phyloP scores from a whole-genome alignment of 805 yeast genomes.

The Spathaspora arborariae region DNA sequence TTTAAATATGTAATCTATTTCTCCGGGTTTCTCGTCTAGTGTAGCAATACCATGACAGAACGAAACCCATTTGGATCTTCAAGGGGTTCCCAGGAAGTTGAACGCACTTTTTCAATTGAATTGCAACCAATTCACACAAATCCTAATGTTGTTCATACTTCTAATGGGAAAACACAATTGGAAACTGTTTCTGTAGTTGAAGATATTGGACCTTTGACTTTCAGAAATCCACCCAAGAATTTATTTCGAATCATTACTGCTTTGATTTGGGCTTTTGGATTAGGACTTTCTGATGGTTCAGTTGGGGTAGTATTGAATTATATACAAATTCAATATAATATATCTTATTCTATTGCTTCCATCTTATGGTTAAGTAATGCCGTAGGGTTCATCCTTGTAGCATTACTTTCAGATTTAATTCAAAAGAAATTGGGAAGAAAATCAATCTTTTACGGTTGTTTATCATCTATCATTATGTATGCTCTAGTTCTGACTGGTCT shows the following conservation, averaged over 20 bases:
- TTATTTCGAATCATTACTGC: conserved; percentile 38
- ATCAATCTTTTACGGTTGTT: conserved; percentile 38
- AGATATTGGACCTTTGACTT: conserved; percentile 21
- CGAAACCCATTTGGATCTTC: background rate
- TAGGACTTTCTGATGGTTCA: conserved; percentile 53
- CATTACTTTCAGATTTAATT: conserved; percentile 44
- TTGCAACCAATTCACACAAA: background rate
- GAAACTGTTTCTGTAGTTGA: background rate
- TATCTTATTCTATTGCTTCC: conserved; percentile 53
- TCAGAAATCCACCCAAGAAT: conserved; percentile 42
- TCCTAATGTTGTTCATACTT: background rate
- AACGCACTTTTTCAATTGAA: background rate
- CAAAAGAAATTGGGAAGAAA: conserved; percentile 39
- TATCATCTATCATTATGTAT: conserved; percentile 36
- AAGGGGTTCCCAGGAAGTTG: background rate
- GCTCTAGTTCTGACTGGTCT: conserved; percentile 47
- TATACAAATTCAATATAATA: conserved; percentile 45
- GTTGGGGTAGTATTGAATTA: conserved; percentile 59
- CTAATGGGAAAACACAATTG: background rate
- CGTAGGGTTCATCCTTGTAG: conserved; percentile 50
- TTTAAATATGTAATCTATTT: background rate
- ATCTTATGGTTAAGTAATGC: conserved; percentile 57
- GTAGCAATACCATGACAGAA: background rate
- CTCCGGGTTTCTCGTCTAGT: background rate
- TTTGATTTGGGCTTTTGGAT: conserved; percentile 36